These are phyloP conservation scores for Cutaneotrichosporon arboriforme DNA, from an alignment of 1,284 basidiomycete species.

Conservation along the genomic window DNA sequence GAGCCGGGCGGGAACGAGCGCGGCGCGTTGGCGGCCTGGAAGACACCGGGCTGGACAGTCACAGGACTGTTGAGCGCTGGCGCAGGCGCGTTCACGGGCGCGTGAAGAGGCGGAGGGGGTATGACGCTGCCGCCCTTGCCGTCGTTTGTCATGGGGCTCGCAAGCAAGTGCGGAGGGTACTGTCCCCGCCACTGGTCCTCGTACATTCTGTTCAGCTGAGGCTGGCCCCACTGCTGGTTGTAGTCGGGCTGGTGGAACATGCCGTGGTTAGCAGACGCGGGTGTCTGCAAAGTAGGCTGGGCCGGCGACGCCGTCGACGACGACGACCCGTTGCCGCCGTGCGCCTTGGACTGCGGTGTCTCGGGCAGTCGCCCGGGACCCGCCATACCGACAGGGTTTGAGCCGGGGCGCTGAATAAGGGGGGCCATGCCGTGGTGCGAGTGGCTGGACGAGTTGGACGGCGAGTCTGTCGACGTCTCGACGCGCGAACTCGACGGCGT, in stretches of 20 bases:
- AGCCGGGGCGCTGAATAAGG: neutral
- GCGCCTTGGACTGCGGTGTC: constrained; percentile 7
- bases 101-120: constrained; percentile 1
- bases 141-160: neutral
- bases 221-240: constrained; percentile 3
- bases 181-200: constrained; percentile 6
- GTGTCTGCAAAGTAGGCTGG: constrained; percentile 16
- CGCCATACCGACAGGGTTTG: neutral
- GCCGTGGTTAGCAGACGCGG: constrained; percentile 4
- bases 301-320: constrained; percentile 10
- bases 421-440: neutral
- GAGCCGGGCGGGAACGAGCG: neutral
- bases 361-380: constrained; percentile 2
- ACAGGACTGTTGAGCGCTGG: constrained; percentile 4
- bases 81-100: neutral
- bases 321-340: constrained; percentile 6
- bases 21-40: neutral
- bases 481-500: neutral
- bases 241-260: constrained; percentile 4
- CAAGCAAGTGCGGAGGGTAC: neutral
- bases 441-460: constrained; percentile 2
- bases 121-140: neutral
- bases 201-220: constrained; percentile 7
- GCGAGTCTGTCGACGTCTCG: neutral
- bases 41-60: neutral